Evolutionary conservation across 225 moss, liverwort and hornwort genomes (phyloP).

Genomic region (Polytrichum formosum): DNA sequence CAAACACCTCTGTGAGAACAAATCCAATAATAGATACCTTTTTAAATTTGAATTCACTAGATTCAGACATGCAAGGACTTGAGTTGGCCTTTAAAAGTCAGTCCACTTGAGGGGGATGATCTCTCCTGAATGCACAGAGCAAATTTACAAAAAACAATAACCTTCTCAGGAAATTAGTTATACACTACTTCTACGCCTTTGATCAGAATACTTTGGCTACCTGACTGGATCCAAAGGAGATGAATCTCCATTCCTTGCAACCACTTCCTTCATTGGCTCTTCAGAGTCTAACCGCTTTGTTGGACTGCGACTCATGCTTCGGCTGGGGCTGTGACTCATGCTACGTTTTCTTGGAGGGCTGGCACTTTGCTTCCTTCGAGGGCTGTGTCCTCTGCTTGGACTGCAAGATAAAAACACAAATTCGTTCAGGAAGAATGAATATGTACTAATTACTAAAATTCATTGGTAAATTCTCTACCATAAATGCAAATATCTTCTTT

Average conservation of each 20-base stretch:
- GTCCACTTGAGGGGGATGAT: too few species aligned
- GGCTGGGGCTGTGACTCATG: constrained; percentile 56
- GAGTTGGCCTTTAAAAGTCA: too few species aligned
- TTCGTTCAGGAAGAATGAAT: neutral
- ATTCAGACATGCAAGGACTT: too few species aligned
- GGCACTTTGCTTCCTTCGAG: constrained; percentile 37
- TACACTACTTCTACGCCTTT: too few species aligned
- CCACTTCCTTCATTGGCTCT: constrained; percentile 58
- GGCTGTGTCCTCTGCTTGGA: constrained; percentile 48
- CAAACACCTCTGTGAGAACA: neutral
- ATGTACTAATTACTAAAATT: too few species aligned
- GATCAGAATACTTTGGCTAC: constrained; percentile 7
- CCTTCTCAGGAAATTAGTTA: too few species aligned
- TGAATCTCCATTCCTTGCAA: constrained; percentile 64
- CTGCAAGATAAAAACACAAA: constrained; percentile 26
- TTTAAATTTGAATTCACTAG: too few species aligned
- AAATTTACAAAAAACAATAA: too few species aligned
- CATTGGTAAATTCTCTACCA: too few species aligned
- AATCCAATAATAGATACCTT: neutral
- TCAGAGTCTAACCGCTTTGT: constrained; percentile 51
- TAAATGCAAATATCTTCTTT: too few species aligned
- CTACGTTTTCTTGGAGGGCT: constrained; percentile 47
- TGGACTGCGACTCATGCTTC: constrained; percentile 77
- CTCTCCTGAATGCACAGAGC: too few species aligned
- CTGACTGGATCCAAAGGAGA: constrained; percentile 45